Evolutionary conservation across 208 protist genomes (phyloP).

Genomic region (Wallacemonas collosoma): DNA sequence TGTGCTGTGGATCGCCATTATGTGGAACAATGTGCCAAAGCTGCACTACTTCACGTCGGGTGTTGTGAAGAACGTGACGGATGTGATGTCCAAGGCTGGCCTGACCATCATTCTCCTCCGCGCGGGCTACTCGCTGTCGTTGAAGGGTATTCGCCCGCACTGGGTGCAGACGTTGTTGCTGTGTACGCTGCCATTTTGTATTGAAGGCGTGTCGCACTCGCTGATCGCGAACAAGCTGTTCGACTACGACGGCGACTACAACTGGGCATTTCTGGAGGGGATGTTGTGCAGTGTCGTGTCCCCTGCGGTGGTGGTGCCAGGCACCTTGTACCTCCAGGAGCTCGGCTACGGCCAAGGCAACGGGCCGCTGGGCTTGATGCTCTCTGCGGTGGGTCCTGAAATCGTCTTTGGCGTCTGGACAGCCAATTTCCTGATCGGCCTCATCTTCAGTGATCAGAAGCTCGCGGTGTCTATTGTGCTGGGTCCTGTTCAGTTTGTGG

Average conservation of each 20-base stretch:
- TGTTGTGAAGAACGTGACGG: constrained; percentile 51
- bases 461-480: constrained; percentile 56
- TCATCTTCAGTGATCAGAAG: constrained; percentile 68
- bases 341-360: constrained; percentile 64
- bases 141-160: constrained; percentile 67
- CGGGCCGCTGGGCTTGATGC: constrained; percentile 67
- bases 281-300: constrained; percentile 78
- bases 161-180: constrained; percentile 73
- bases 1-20: constrained; percentile 77
- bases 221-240: constrained; percentile 77
- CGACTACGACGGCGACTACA: constrained; percentile 66
- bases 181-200: constrained; percentile 59
- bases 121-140: constrained; percentile 70
- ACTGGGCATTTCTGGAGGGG: constrained; percentile 80
- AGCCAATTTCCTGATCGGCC: constrained; percentile 74
- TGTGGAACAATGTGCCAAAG: constrained; percentile 81
- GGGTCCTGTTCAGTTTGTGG: constrained; percentile 74
- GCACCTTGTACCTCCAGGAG: constrained; percentile 71
- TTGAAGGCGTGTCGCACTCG: constrained; percentile 65
- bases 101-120: constrained; percentile 75
- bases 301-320: constrained; percentile 76
- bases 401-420: constrained; percentile 80
- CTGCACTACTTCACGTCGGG: constrained; percentile 65
- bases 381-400: constrained; percentile 72
- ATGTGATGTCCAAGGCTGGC: constrained; percentile 68